These are phyloP conservation scores for Colletotrichum aenigma DNA, from an alignment of 2,329 filamentous ascomycete genomes.

Conservation along the genomic window DNA sequence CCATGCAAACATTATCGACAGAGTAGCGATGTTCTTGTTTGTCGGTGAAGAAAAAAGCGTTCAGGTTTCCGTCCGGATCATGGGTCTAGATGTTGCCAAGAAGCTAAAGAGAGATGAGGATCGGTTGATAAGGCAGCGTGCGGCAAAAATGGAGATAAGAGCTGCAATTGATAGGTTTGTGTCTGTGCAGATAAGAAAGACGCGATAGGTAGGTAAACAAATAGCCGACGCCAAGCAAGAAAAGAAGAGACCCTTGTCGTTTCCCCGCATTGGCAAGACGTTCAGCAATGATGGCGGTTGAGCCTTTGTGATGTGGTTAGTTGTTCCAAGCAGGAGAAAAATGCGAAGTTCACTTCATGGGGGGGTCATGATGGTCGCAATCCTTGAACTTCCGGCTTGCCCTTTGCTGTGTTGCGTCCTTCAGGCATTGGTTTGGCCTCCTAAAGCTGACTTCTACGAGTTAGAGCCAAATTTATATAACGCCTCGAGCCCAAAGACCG, in stretches of 20 bases:
- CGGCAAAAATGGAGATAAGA: background rate
- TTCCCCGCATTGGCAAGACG: background rate
- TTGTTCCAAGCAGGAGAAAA: background rate
- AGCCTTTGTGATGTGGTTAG: background rate
- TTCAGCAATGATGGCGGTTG: background rate
- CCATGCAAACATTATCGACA: background rate
- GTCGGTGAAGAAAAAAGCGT: background rate
- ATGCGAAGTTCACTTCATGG: background rate
- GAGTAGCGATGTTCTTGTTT: background rate
- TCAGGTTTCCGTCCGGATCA: background rate
- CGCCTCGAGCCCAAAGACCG: background rate
- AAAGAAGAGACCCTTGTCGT: background rate
- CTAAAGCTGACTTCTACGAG: background rate
- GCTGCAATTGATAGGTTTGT: background rate
- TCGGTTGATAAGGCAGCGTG: background rate
- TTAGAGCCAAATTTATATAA: accelerated
- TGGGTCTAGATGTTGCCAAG: background rate
- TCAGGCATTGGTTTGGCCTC: background rate
- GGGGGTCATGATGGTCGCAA: accelerated
- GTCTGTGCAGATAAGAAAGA: background rate
- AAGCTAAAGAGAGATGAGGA: background rate
- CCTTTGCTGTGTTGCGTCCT: background rate
- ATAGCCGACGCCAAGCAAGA: background rate
- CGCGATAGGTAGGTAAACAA: background rate
- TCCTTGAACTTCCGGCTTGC: background rate